Base-by-base conservation (phyloP, 192 early-diverging fungal genomes). In the Coemansia sp. region DNA sequence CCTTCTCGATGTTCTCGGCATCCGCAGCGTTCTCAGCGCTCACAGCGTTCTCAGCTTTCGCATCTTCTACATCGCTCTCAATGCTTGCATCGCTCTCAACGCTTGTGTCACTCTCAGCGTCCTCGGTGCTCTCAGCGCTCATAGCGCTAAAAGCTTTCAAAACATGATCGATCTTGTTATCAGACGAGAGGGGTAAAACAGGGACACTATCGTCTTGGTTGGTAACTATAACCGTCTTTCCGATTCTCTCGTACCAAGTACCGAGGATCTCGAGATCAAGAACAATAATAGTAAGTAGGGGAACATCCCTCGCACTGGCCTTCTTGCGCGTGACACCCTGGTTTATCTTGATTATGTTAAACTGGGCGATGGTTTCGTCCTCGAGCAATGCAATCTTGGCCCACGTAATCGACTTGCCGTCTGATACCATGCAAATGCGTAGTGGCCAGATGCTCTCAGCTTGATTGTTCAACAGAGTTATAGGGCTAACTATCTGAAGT, bases 381-480 rank as follows among this genome's bases (percentile, higher is more conserved):
- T 70, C 68, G 6, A 80, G 59, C 59, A 81, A 51, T 15, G 76
- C 63, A 38, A 85, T 68, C 22, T 81, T 63, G 15, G 64, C 73
- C 10, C 77, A 62, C 1, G 72, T 71, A 0, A 68, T 70, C 39
- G 72, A 61, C 40, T 69, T 67, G 38, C 80, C 72, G 38, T 85
- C 84, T 12, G 75, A 77, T 1, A 82, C 56, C 58, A 82, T 69
- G 55, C 77, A 76, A 12, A 77, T 69, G 65, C 75, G 60, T 9
- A 45, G 12, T 17, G 42, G 17, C 42, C 13, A 45, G 15, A 36
- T 22, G 5, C 64, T 60, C 15, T 36, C 40, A 3, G 31, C 29
- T 22, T 80, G 72, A 50, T 65, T 70, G 13, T 65, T 67, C 15
- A 76, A 67, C 5, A 68, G 71, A 62, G 76, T 74, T 27, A 82